Conservation (phyloP, 345 rosid species). For the Nephelium lappaceum region DNA sequence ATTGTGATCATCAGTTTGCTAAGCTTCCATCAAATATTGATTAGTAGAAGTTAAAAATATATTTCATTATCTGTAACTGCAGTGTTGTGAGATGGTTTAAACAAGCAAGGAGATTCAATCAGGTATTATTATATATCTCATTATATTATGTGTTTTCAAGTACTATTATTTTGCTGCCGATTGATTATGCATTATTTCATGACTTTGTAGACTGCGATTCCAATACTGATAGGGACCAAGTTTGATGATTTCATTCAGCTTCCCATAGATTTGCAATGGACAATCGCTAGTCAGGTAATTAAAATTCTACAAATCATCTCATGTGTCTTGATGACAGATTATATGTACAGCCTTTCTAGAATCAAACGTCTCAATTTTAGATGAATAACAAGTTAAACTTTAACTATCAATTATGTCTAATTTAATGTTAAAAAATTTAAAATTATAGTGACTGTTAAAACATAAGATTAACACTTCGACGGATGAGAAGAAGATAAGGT, state of each 20-base stretch:
- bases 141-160: background rate
- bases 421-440: too few relatives aligned
- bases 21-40: background rate
- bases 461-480: too few relatives aligned
- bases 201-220: slow-evolving; percentile 72
- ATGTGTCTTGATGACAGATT: background rate
- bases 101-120: slow-evolving; percentile 79
- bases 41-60: background rate
- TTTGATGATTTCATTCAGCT: slow-evolving; percentile 96
- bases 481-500: background rate
- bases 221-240: slow-evolving; percentile 82
- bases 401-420: too few relatives aligned
- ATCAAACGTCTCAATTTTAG: too few relatives aligned
- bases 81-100: slow-evolving; percentile 83
- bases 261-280: slow-evolving; percentile 87
- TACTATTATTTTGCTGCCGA: background rate
- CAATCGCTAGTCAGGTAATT: slow-evolving; percentile 83
- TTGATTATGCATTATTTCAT: background rate
- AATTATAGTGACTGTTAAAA: too few relatives aligned
- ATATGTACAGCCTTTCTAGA: too few relatives aligned
- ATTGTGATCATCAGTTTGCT: background rate
- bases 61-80: slow-evolving; percentile 11
- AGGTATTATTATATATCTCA: slow-evolving; percentile 44
- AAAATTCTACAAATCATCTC: background rate
- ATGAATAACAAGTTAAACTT: too few relatives aligned